Percentiles rank a stretch among this genome's conserved stretches.
Conservation (phyloP, 2,329 filamentous ascomycete genomes). For the Aspergillus fructus region DNA sequence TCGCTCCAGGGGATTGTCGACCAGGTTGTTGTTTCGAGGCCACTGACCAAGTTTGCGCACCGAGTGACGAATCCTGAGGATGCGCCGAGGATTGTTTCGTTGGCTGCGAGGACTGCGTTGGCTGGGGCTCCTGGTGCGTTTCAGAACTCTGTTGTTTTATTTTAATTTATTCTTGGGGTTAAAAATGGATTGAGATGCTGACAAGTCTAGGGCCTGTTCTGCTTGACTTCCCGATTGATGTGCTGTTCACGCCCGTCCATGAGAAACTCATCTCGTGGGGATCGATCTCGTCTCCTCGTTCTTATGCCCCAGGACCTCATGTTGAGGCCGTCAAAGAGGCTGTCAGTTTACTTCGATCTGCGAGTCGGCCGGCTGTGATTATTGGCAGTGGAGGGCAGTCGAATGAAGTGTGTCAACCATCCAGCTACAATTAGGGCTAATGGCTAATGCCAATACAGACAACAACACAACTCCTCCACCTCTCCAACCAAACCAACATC, state of each 20-base stretch:
- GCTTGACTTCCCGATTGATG: conserved; percentile 25
- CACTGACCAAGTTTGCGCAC: conserved; percentile 49
- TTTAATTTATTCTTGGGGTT: no score
- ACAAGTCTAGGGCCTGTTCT: conserved; percentile 17
- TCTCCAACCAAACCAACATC: conserved; percentile 36
- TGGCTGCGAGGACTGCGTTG: conserved; percentile 41
- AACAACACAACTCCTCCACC: conserved; percentile 27
- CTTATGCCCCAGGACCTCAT: conserved; percentile 38
- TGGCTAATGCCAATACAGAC: conserved; percentile 17
- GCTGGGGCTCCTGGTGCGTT: conserved; percentile 41
- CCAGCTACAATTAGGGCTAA: neutral
- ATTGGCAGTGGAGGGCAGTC: conserved; percentile 40
- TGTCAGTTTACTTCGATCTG: conserved; percentile 30
- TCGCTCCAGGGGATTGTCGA: conserved; percentile 49
- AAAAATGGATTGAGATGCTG: neutral
- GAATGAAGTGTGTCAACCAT: neutral
- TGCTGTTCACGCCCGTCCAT: conserved; percentile 44
- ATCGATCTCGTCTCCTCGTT: conserved; percentile 36
- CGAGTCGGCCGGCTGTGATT: conserved; percentile 43
- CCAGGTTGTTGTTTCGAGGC: conserved; percentile 45
- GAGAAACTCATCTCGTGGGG: conserved; percentile 42
- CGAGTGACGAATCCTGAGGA: conserved; percentile 46
- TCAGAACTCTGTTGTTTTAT: no score
- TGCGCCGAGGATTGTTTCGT: conserved; percentile 45
- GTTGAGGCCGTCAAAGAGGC: conserved; percentile 35